Conservation (phyloP, 371 early-diverging fungal genomes). For the Dipsacomyces acuminosporus region DNA sequence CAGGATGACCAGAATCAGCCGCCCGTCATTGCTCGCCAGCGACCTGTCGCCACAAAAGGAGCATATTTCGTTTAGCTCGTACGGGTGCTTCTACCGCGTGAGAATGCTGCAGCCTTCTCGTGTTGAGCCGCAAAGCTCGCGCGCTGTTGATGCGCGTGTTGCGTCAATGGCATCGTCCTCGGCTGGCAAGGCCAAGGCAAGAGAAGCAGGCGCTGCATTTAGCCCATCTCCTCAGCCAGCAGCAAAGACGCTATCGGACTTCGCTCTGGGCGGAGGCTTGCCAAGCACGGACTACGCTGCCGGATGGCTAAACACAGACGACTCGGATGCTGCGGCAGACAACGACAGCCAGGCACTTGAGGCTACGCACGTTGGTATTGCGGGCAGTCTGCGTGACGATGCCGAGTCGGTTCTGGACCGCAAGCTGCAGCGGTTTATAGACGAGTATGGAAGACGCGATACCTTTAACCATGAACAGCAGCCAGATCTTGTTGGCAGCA, state of each 20-base stretch:
- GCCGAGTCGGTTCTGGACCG: slow-evolving; percentile 10
- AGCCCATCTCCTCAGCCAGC: slow-evolving; percentile 2
- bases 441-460: slow-evolving; percentile 12
- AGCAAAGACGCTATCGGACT: not conserved
- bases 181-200: not conserved
- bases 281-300: not conserved
- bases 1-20: not conserved
- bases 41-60: not conserved
- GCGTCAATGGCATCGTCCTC: slow-evolving; percentile 3
- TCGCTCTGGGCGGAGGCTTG: not conserved
- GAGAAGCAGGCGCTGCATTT: not conserved
- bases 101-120: slow-evolving; percentile 10
- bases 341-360: not conserved
- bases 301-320: slow-evolving; percentile 18
- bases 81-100: slow-evolving; percentile 10
- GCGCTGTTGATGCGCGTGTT: slow-evolving; percentile 6
- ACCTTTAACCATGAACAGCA: slow-evolving; percentile 5
- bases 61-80: too few species aligned
- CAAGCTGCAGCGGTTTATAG: slow-evolving; percentile 14
- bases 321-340: slow-evolving; percentile 4
- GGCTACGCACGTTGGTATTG: not conserved
- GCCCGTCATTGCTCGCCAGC: not conserved
- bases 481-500: slow-evolving; percentile 1
- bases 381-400: not conserved
- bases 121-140: slow-evolving; percentile 2